Evolutionary conservation across 352 stramenopile genomes (phyloP), one percentile per base, ranked within the genome.

Genomic region (Globisporangium takayamanum): DNA sequence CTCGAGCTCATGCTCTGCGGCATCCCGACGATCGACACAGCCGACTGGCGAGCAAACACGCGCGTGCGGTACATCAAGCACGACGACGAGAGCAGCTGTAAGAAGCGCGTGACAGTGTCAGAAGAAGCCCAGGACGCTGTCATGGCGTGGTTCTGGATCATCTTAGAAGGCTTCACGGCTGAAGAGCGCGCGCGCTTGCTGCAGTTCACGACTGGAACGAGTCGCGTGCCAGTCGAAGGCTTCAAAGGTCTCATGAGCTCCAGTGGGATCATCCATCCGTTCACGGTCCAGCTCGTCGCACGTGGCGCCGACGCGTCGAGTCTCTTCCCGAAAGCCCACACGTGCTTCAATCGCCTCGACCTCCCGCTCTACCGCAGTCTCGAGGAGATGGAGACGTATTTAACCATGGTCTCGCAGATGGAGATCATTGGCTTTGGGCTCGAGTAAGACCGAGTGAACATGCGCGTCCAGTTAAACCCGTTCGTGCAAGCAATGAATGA

Each of bases 341-440:
- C 84, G 46, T 94, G 84, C 65, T 94, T 94, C 59, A 94, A 94
- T 58, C 73, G 84, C 20, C 78, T 92, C 46, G 82, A 92, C 48
- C 70, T 92, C 37, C 82, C 82, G 42, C 61, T 88, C 50, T 92
- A 92, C 64, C 67, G 67, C 51, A 61, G 63, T 62, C 73, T 82
- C 60, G 75, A 87, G 7, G 80, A 92, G 62, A 64, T 92, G 57
- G 78, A 92, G 57, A 84, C 73, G 46, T 87, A 88, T 59, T 67
- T 92, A 60, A 84, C 78, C 16, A 80, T 92, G 67, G 82, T 92
- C 26, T 78, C 74, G 50, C 76, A 87, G 74, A 90, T 90, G 80
- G 80, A 90, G 62, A 88, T 90, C 57, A 73, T 81, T 28, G 80
- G 80, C 22, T 90, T 90, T 70, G 80, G 80, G 16, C 76, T 90